These are phyloP conservation scores for Arthrobotrys entomopaga DNA, from an alignment of 2,329 filamentous ascomycete genomes.

Conservation along the genomic window DNA sequence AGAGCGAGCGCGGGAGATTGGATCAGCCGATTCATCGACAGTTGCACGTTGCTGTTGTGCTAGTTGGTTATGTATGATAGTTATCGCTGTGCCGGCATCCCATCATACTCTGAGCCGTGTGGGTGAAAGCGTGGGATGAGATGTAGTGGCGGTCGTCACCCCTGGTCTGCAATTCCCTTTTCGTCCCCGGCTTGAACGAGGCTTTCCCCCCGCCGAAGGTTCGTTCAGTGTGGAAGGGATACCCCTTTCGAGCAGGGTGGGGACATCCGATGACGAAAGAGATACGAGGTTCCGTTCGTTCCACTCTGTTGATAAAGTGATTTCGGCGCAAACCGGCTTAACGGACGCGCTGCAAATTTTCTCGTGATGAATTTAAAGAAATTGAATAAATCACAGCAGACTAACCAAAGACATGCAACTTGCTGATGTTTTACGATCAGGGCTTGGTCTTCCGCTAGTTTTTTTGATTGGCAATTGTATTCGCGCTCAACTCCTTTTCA, in stretches of 20 bases:
- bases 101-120: conserved; percentile 4
- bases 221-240: conserved; percentile 12
- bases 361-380: too few relatives aligned
- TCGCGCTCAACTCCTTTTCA: not conserved
- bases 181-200: conserved; percentile 20
- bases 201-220: conserved; percentile 19
- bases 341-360: too few relatives aligned
- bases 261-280: conserved; percentile 40
- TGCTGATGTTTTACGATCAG: not conserved
- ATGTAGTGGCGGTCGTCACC: conserved; percentile 8
- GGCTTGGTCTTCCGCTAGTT: not conserved
- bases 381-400: too few relatives aligned
- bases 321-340: too few relatives aligned
- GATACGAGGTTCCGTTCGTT: not conserved
- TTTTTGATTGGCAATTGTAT: conserved; percentile 8
- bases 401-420: too few relatives aligned
- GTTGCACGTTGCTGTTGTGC: not conserved
- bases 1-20: conserved; percentile 33
- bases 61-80: too few relatives aligned
- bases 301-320: not conserved
- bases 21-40: conserved; percentile 24
- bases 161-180: conserved; percentile 16
- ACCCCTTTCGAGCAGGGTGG: conserved; percentile 33
- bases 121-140: conserved; percentile 14
- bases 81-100: conserved; percentile 2